phyloP scores from a whole-genome alignment of 2,329 filamentous ascomycete species.

The Clarireedia paspali region DNA sequence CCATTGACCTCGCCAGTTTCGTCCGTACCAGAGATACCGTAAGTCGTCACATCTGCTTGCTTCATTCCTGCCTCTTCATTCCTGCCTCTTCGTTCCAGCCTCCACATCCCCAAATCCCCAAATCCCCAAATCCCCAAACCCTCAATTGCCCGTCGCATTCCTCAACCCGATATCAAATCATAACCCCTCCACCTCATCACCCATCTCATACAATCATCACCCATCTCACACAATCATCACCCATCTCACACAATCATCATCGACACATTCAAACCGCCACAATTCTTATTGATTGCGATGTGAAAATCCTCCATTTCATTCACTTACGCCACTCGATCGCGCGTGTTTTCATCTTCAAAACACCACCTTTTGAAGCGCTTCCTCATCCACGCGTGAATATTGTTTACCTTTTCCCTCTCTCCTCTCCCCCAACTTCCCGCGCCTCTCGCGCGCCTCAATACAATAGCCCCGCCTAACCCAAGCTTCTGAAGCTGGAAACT shows the following conservation, averaged over 20 bases:
- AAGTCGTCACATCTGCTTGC: conserved; percentile 26
- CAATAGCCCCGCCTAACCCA: conserved; percentile 14
- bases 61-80: conserved; percentile 6
- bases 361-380: conserved; percentile 12
- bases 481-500: neutral
- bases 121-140: conserved; percentile 10
- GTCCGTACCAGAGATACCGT: conserved; percentile 75
- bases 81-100: neutral
- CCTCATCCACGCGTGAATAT: conserved; percentile 20
- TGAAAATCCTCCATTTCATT: neutral
- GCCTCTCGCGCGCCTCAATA: conserved; percentile 4
- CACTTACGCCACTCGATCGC: conserved; percentile 19
- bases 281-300: neutral
- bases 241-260: neutral
- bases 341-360: conserved; percentile 8
- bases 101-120: neutral
- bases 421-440: conserved; percentile 7
- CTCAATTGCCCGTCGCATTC: conserved; percentile 7
- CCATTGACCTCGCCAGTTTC: conserved; percentile 67
- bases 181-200: conserved; percentile 5
- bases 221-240: neutral
- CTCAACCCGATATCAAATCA: conserved; percentile 11
- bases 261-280: neutral
- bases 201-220: neutral
- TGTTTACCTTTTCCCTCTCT: conserved; percentile 18